Evolutionary conservation across 352 stramenopile species (phyloP), one percentile per base, ranked within the genome.

Genomic region (Pythium monospermum): DNA sequence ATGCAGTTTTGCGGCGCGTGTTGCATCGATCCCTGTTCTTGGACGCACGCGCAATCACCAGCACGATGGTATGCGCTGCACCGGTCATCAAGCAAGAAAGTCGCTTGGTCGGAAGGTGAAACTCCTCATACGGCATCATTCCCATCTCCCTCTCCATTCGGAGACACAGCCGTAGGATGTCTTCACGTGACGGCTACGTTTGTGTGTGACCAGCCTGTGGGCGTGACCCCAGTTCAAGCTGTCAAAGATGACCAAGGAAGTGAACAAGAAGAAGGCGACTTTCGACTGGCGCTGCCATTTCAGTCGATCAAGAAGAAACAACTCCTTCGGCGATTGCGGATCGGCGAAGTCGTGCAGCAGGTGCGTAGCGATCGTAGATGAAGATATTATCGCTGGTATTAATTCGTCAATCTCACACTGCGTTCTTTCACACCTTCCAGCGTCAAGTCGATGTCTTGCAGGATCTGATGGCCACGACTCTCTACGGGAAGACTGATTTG

Each of bases 271-370:
- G 1, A 22, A 33, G n/a, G 7, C n/a, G 47, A 8, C 12, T 80
- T 83, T 47, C 57, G 39, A 0, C 67, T 83, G 33, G 47, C 65
- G 2, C 26, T 73, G 16, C 69, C 72, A 3, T 28, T 53, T 31
- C 45, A 49, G 4, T 53, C 46, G 10, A 21, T 74, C 21, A 16
- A 40, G 8, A 64, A 48, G 21, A 64, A 36, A 18, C 19, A 49
- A 16, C 51, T 49, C 8, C 49, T 78, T 31, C 59, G 62, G 12
- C 51, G 54, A 15, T 33, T 69, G 40, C 58, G 59, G 19, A 43
- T 78, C 2, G 59, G 59, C 25, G 44, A 71, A 66, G 66, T 80
- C 37, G 39, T 69, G 7, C 56, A 71, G 27, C 47, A 77, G 60
- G 69, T 83, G 43, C n/a, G n/a, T n/a, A n/a, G n/a, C n/a, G n/a